A percentile compares a stretch with the other conserved stretches of the same genome.
These are phyloP conservation scores for Salvia splendens DNA, from an alignment of 257 asterid genomes.

Conservation along the genomic window DNA sequence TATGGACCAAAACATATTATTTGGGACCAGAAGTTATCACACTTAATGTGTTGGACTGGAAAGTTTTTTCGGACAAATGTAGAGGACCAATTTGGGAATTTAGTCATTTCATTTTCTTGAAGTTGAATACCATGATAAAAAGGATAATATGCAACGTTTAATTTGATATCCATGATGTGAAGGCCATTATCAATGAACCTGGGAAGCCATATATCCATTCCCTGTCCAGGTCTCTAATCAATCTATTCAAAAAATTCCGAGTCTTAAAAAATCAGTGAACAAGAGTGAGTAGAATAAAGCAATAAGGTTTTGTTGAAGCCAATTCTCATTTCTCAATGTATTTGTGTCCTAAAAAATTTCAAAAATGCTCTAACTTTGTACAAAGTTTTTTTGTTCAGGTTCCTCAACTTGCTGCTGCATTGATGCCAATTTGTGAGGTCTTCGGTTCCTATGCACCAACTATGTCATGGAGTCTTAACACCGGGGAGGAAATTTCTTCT, in stretches of 20 bases:
- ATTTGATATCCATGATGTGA: too few species aligned
- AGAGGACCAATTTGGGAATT: too few species aligned
- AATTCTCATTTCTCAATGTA: not conserved
- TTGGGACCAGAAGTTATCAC: too few species aligned
- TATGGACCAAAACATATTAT: too few species aligned
- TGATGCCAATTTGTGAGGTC: constrained; percentile 95
- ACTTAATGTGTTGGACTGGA: too few species aligned
- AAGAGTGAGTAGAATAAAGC: constrained; percentile 7
- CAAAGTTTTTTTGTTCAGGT: constrained; percentile 65
- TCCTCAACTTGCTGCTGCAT: constrained; percentile 94
- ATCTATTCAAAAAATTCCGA: not conserved
- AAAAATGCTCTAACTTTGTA: constrained; percentile 22
- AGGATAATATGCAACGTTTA: not conserved
- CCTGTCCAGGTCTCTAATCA: too few species aligned
- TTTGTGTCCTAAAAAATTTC: not conserved
- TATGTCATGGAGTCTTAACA: constrained; percentile 69
- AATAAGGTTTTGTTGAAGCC: constrained; percentile 10
- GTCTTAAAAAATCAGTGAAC: not conserved
- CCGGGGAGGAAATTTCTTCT: constrained; percentile 78
- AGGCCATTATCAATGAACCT: too few species aligned
- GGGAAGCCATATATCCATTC: too few species aligned
- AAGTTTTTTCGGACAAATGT: too few species aligned
- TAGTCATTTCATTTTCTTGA: not conserved
- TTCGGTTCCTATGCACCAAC: constrained; percentile 90
- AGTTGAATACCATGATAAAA: constrained; percentile 1